These are phyloP conservation scores for Taphrina communis DNA, from an alignment of 1,139 yeast genomes.

Conservation along the genomic window DNA sequence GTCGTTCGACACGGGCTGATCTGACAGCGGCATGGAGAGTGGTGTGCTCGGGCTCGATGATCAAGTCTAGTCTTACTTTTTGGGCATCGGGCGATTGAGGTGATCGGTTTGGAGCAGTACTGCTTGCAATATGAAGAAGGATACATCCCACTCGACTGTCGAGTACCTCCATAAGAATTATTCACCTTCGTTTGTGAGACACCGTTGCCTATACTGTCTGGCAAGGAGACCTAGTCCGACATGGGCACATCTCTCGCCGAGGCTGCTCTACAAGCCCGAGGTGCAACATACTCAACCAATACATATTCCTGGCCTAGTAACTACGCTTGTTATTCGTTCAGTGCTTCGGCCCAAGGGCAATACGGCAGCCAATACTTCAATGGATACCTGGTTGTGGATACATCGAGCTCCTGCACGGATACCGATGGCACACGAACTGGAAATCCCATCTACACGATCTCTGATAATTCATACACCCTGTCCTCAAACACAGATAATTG, in stretches of 20 bases:
- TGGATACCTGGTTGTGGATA: background rate
- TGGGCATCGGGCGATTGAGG: background rate
- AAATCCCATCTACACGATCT: constrained; percentile 4
- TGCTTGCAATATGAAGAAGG: background rate
- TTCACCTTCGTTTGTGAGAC: background rate
- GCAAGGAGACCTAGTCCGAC: background rate
- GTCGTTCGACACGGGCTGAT: background rate
- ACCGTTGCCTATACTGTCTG: background rate
- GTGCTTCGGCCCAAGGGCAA: background rate
- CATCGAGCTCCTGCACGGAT: background rate
- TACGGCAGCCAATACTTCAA: background rate
- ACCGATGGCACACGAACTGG: background rate
- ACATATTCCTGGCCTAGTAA: background rate
- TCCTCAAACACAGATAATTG: background rate
- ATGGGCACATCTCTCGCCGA: background rate
- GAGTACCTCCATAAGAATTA: background rate
- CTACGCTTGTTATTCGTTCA: background rate
- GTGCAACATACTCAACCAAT: background rate
- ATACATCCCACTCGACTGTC: background rate
- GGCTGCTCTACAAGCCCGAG: background rate
- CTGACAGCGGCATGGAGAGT: background rate
- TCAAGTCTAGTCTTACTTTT: background rate
- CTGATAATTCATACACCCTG: background rate
- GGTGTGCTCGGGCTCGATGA: background rate
- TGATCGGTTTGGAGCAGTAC: background rate